Evolutionary conservation across 306 rosid species (phyloP), one percentile per base, ranked within the genome.

Genomic region (Ormosia emarginata): DNA sequence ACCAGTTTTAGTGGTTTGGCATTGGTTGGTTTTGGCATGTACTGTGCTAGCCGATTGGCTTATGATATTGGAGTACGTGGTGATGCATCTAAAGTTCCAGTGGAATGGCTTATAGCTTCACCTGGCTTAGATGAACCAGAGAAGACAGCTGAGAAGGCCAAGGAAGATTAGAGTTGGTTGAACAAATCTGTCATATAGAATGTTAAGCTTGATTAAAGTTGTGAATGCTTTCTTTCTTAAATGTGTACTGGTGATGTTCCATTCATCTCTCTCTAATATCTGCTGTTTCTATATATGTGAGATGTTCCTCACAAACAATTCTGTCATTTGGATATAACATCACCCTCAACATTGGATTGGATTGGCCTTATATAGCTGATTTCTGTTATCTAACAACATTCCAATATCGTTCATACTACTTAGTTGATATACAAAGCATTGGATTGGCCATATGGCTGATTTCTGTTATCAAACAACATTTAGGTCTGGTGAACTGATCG

Each of bases 31-130:
- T 63, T 34, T 40, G 88, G 90, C 37, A 61, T 88, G 79, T 91
- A 91, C 67, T 91, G 95, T 77, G 61, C 11, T 40, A 85, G 90
- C 76, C 84, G 97, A 44, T 34, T 84, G 30, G 69, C 85, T 74
- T 90, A 90, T 33, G 97, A 94, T 59, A 89, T 91, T 0, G 97
- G 97, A 29, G 68, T 92, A 15, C 95, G 94, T 29, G 90, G 91
- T 0, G 94, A 91, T 81, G 91, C 88, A 49, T 15, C 24, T 18
- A 91, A 94, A 84, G 92, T 92, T 85, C 82, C 91, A 0, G 97
- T 90, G n/a, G 97, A 91, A 86, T 67, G 14, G 4, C 93, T 94
- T 30, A 69, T 87, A 71, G 67, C 81, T 68, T 71, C 78, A 7
- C 37, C 80, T 5, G 82, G 1, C 77, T 7, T 52, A n/a, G 71